A percentile compares a stretch with the other conserved stretches of the same genome.
phyloP scores from a whole-genome alignment of 257 asterid species.

The Mitragyna speciosa region DNA sequence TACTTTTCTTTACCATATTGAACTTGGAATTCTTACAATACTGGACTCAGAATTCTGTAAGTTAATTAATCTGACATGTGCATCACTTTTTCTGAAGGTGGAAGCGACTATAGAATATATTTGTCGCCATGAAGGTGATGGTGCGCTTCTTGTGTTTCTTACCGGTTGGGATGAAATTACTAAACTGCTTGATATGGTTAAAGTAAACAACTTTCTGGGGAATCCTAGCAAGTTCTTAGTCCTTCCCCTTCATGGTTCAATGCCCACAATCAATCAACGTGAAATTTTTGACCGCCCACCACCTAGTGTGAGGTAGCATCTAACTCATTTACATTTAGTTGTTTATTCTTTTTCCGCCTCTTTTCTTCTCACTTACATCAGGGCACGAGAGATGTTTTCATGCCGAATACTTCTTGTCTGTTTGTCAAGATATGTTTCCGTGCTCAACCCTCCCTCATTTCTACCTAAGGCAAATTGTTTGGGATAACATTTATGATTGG shows the following conservation, averaged over 20 bases:
- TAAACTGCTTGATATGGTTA: slow-evolving; percentile 75
- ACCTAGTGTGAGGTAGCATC: slow-evolving; percentile 60
- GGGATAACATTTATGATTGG: neutral
- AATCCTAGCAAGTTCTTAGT: slow-evolving; percentile 60
- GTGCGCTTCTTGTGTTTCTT: slow-evolving; percentile 93
- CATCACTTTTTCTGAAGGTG: slow-evolving; percentile 49
- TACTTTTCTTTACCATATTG: neutral
- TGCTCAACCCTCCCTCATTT: neutral
- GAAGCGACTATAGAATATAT: slow-evolving; percentile 80
- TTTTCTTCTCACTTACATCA: neutral
- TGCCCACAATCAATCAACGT: slow-evolving; percentile 90
- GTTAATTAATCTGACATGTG: neutral
- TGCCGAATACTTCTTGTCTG: neutral
- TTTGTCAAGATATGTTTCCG: neutral
- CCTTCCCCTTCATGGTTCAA: slow-evolving; percentile 97
- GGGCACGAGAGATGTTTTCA: neutral
- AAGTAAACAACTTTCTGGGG: slow-evolving; percentile 58
- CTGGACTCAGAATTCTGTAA: neutral
- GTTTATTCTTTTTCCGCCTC: neutral
- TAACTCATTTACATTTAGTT: slow-evolving; percentile 7
- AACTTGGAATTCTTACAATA: neutral
- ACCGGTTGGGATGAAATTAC: slow-evolving; percentile 99
- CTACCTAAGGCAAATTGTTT: neutral
- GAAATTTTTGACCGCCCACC: slow-evolving; percentile 87
- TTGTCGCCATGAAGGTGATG: slow-evolving; percentile 77